Evolutionary conservation across 2,329 filamentous ascomycete species (phyloP).

Genomic region (Byssothecium circinans): DNA sequence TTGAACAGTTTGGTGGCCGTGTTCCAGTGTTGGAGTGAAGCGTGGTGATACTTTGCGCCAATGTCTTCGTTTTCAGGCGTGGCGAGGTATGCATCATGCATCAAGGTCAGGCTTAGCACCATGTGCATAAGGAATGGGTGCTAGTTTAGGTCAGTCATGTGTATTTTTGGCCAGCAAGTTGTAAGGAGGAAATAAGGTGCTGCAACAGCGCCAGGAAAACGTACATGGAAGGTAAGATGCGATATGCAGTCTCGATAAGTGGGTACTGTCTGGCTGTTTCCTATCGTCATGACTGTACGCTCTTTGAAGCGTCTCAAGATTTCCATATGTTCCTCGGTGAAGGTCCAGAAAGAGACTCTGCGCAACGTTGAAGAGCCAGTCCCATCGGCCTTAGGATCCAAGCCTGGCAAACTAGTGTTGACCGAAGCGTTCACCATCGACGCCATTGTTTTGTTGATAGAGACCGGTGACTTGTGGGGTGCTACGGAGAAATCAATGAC

Average conservation of each 20-base stretch:
- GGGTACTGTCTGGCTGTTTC: constrained; percentile 28
- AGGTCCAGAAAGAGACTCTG: constrained; percentile 14
- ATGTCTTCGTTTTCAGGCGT: constrained; percentile 14
- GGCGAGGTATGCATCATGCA: constrained; percentile 55
- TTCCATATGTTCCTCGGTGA: constrained; percentile 23
- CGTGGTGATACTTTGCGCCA: constrained; percentile 39
- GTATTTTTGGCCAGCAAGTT: neutral
- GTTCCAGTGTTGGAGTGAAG: constrained; percentile 50
- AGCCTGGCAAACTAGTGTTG: neutral
- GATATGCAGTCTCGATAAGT: constrained; percentile 44
- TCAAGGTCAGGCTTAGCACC: constrained; percentile 55
- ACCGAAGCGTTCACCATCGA: constrained; percentile 20
- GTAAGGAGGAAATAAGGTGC: neutral
- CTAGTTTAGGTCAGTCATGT: constrained; percentile 26
- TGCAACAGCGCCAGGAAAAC: constrained; percentile 7
- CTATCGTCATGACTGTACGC: constrained; percentile 49
- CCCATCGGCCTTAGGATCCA: neutral
- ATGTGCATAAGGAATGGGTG: constrained; percentile 59
- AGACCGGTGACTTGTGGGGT: constrained; percentile 12
- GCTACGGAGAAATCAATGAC: constrained; percentile 1
- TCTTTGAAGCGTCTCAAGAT: constrained; percentile 49
- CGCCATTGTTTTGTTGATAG: constrained; percentile 14
- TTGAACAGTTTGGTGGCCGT: constrained; percentile 54
- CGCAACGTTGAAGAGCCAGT: neutral
- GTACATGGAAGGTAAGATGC: constrained; percentile 47